phyloP scores from a whole-genome alignment of 495 filamentous ascomycete species.

The Neurospora intermedia region DNA sequence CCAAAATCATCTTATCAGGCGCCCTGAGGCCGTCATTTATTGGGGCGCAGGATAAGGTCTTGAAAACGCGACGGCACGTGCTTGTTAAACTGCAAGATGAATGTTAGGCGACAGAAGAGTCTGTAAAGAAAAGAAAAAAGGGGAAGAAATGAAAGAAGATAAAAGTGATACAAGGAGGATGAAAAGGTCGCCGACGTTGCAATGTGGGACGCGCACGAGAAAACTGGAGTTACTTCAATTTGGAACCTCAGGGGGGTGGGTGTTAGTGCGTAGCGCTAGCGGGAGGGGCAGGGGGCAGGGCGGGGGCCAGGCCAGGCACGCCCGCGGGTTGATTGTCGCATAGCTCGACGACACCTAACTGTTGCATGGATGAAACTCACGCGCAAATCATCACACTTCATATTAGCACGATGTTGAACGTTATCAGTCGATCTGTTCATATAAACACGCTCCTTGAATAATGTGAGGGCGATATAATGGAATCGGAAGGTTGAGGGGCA shows the following conservation, averaged over 20 bases:
- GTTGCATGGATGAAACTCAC: not conserved
- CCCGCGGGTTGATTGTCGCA: not conserved
- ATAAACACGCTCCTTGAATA: not conserved
- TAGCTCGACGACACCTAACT: not conserved
- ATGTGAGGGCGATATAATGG: not conserved
- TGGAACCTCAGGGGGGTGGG: too few relatives aligned
- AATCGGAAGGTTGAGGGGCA: not conserved
- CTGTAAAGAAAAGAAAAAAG: too few relatives aligned
- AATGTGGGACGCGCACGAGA: not conserved
- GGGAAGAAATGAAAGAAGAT: not conserved
- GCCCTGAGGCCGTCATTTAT: not conserved
- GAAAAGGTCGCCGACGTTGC: not conserved
- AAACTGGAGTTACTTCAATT: not conserved
- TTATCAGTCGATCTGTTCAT: not conserved
- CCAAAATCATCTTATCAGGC: not conserved
- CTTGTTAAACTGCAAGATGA: not conserved
- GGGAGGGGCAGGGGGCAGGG: not conserved
- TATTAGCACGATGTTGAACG: not conserved
- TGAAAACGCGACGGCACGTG: not conserved
- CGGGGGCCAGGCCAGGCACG: not conserved
- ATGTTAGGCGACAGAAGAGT: not conserved
- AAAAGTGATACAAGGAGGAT: not conserved
- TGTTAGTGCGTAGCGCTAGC: not conserved
- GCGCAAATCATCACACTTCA: not conserved
- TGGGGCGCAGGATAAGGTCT: not conserved